phyloP scores from a whole-genome alignment of 2,329 filamentous ascomycete species.

The Pyricularia sp. region DNA sequence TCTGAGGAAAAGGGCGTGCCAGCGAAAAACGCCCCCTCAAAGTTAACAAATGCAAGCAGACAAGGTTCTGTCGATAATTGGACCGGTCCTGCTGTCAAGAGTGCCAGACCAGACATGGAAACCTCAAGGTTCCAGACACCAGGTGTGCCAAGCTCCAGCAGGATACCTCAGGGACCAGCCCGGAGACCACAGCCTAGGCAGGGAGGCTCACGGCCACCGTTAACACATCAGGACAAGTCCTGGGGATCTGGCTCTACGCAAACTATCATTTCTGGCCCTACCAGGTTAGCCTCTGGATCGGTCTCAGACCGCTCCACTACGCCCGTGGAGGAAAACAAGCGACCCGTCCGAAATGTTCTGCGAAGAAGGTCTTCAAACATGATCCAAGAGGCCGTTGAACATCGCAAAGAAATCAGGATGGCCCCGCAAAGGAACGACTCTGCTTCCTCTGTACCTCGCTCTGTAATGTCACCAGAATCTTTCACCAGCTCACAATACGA shows the following conservation, averaged over 20 bases:
- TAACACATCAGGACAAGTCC: constrained; percentile 29
- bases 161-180: constrained; percentile 26
- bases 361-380: constrained; percentile 37
- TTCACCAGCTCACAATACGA: constrained; percentile 24
- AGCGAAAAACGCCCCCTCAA: constrained; percentile 10
- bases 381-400: constrained; percentile 22
- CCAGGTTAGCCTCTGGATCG: constrained; percentile 18
- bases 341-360: constrained; percentile 29
- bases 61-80: constrained; percentile 15
- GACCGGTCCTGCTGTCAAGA: constrained; percentile 6
- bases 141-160: constrained; percentile 16
- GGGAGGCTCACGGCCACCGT: constrained; percentile 18
- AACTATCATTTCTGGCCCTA: constrained; percentile 17
- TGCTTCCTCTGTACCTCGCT: constrained; percentile 28
- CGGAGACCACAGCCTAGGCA: constrained; percentile 16
- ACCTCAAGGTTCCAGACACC: constrained; percentile 7
- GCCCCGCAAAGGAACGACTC: constrained; percentile 26
- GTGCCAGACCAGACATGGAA: constrained; percentile 1
- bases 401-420: constrained; percentile 20
- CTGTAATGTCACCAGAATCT: constrained; percentile 22
- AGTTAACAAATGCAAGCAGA: constrained; percentile 16
- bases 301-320: constrained; percentile 21
- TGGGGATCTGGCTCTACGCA: constrained; percentile 19
- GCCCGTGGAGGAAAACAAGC: constrained; percentile 17
- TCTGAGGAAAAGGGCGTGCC: constrained; percentile 10